phyloP scores from a whole-genome alignment of 202 grass and related monocot species.

The Alloteropsis angusta region DNA sequence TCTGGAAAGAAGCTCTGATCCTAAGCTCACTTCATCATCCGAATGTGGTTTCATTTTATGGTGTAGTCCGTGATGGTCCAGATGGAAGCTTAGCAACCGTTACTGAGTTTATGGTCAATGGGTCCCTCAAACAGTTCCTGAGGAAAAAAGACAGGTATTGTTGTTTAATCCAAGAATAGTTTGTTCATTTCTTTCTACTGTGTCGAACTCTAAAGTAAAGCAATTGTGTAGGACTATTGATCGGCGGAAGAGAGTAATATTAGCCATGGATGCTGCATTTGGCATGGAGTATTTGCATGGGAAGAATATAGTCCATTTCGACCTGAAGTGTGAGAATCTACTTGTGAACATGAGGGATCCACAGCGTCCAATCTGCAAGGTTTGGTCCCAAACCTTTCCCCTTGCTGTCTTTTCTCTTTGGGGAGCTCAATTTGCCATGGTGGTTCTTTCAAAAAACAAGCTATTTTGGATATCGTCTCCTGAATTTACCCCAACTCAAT shows the following conservation, averaged over 20 bases:
- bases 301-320: slow-evolving; percentile 96
- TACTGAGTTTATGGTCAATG: slow-evolving; percentile 94
- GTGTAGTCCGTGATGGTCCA: slow-evolving; percentile 93
- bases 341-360: slow-evolving; percentile 95
- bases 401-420: background rate
- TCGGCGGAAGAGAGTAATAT: slow-evolving; percentile 94
- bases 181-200: slow-evolving; percentile 11
- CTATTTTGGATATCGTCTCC: background rate
- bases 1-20: slow-evolving; percentile 94
- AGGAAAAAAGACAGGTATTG: slow-evolving; percentile 87
- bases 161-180: slow-evolving; percentile 17
- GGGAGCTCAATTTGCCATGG: background rate
- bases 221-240: slow-evolving; percentile 68
- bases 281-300: slow-evolving; percentile 98
- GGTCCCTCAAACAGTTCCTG: slow-evolving; percentile 93
- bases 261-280: slow-evolving; percentile 97
- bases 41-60: slow-evolving; percentile 97
- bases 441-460: background rate
- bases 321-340: slow-evolving; percentile 94
- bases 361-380: slow-evolving; percentile 91
- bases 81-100: slow-evolving; percentile 91
- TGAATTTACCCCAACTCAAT: slow-evolving; percentile 20
- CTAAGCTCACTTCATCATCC: slow-evolving; percentile 93
- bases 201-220: slow-evolving; percentile 14
- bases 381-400: background rate